Percentiles rank a stretch among this genome's conserved stretches.
These are phyloP conservation scores for Haplosporangium gracile DNA, from an alignment of 192 early-diverging fungal genomes.

Conservation along the genomic window DNA sequence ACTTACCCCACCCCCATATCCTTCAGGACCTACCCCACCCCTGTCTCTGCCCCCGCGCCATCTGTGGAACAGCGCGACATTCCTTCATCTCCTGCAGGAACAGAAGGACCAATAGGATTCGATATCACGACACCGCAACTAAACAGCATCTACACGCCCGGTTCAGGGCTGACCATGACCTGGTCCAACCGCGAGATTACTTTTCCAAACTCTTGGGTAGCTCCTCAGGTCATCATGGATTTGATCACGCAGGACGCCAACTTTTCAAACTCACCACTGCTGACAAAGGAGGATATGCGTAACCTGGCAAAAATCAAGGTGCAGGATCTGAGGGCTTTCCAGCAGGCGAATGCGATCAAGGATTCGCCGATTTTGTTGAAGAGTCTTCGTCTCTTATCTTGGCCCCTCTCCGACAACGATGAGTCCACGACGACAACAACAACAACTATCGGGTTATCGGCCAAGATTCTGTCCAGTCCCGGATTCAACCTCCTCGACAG, in stretches of 20 bases:
- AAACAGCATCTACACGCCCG: conserved; percentile 41
- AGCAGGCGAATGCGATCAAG: conserved; percentile 14
- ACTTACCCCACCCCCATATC: conserved; percentile 2
- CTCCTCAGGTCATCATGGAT: conserved; percentile 23
- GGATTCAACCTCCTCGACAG: conserved; percentile 19
- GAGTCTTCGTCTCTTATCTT: conserved; percentile 30
- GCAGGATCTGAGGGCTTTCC: neutral
- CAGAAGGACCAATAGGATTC: conserved; percentile 15
- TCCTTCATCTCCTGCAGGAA: neutral
- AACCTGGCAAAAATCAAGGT: conserved; percentile 39
- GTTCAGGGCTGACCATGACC: conserved; percentile 26
- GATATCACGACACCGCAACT: conserved; percentile 29
- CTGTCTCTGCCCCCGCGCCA: neutral
- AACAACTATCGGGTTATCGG: neutral
- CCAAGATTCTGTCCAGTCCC: conserved; percentile 22
- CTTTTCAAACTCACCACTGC: conserved; percentile 14
- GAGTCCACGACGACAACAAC: neutral
- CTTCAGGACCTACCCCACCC: neutral
- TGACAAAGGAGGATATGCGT: conserved; percentile 28
- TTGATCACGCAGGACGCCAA: conserved; percentile 17
- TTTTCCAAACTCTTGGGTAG: conserved; percentile 27
- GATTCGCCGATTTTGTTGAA: conserved; percentile 28
- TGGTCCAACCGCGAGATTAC: conserved; percentile 27
- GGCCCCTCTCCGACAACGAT: conserved; percentile 4
- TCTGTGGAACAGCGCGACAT: neutral